Evolutionary conservation across 805 yeast genomes (phyloP).

Genomic region (fission yeast (Schizosaccharomyces pombe)): DNA sequence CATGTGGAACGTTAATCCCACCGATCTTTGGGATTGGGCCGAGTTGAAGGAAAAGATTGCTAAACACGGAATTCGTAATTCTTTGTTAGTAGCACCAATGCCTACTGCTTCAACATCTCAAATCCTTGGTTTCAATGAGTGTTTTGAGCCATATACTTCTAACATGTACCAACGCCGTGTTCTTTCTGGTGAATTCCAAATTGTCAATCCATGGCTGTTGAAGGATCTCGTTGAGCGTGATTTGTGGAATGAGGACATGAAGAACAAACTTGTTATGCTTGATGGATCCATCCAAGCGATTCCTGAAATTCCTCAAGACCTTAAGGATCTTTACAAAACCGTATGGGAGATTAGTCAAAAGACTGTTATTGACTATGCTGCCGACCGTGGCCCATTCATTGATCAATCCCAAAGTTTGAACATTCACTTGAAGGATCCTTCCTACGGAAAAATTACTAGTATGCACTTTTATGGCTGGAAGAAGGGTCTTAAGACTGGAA

Average conservation of each 20-base stretch:
- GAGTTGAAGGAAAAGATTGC: slow-evolving; percentile 33
- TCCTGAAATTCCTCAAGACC: slow-evolving; percentile 44
- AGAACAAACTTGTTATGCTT: slow-evolving; percentile 46
- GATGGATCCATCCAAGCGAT: slow-evolving; percentile 74
- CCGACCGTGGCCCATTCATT: slow-evolving; percentile 47
- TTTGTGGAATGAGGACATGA: slow-evolving; percentile 61
- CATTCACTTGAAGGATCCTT: slow-evolving; percentile 67
- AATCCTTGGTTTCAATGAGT: slow-evolving; percentile 78
- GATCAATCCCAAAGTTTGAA: slow-evolving; percentile 86
- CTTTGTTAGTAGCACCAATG: slow-evolving; percentile 81
- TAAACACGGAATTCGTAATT: slow-evolving; percentile 57
- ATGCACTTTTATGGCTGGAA: slow-evolving; percentile 99
- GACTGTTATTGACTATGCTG: slow-evolving; percentile 65
- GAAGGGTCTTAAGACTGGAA: slow-evolving; percentile 93
- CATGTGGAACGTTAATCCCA: slow-evolving; percentile 60
- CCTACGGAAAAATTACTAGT: slow-evolving; percentile 87
- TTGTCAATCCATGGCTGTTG: slow-evolving; percentile 67
- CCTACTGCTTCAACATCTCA: slow-evolving; percentile 97
- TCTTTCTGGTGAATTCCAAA: slow-evolving; percentile 78
- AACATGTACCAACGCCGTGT: slow-evolving; percentile 81
- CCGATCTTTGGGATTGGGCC: slow-evolving; percentile 77
- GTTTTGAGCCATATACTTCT: slow-evolving; percentile 89
- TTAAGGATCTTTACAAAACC: slow-evolving; percentile 66
- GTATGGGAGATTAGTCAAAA: slow-evolving; percentile 92
- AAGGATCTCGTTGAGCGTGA: slow-evolving; percentile 64